Evolutionary conservation across 495 filamentous ascomycete genomes (phyloP).

Genomic region (Penicillium steckii): DNA sequence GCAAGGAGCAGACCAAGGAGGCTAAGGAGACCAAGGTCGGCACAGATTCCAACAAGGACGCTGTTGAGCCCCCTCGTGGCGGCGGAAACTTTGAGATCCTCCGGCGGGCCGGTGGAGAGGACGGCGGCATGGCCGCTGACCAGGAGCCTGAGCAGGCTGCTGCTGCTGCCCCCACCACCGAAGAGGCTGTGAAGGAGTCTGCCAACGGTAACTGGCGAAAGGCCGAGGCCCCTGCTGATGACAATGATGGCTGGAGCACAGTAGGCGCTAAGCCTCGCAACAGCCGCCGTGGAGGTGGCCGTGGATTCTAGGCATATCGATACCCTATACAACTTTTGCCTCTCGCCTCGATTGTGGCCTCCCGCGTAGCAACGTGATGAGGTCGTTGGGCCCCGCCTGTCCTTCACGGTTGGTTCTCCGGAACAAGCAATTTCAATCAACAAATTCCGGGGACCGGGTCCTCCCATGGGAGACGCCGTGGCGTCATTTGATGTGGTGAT

Average conservation of each 20-base stretch:
- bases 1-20: slow-evolving; percentile 31
- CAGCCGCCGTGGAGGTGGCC: slow-evolving; percentile 49
- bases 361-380: slow-evolving; percentile 5
- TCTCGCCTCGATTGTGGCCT: slow-evolving; percentile 16
- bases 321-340: slow-evolving; percentile 36
- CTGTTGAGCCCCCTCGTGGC: slow-evolving; percentile 39
- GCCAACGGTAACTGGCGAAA: slow-evolving; percentile 45
- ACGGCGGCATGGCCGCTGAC: slow-evolving; percentile 37
- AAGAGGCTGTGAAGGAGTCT: slow-evolving; percentile 42
- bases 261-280: slow-evolving; percentile 56
- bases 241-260: slow-evolving; percentile 79
- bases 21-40: slow-evolving; percentile 46
- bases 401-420: neutral
- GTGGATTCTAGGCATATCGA: slow-evolving; percentile 40
- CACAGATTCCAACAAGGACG: slow-evolving; percentile 47
- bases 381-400: neutral
- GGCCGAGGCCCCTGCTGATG: slow-evolving; percentile 39
- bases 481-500: slow-evolving; percentile 12
- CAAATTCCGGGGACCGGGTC: neutral
- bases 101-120: slow-evolving; percentile 49
- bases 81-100: slow-evolving; percentile 55
- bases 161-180: slow-evolving; percentile 20
- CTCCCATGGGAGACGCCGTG: neutral
- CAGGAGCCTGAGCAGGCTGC: slow-evolving; percentile 30
- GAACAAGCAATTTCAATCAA: neutral